Conservation (phyloP, 2,329 filamentous ascomycete genomes). For the Colletotrichum salicis region DNA sequence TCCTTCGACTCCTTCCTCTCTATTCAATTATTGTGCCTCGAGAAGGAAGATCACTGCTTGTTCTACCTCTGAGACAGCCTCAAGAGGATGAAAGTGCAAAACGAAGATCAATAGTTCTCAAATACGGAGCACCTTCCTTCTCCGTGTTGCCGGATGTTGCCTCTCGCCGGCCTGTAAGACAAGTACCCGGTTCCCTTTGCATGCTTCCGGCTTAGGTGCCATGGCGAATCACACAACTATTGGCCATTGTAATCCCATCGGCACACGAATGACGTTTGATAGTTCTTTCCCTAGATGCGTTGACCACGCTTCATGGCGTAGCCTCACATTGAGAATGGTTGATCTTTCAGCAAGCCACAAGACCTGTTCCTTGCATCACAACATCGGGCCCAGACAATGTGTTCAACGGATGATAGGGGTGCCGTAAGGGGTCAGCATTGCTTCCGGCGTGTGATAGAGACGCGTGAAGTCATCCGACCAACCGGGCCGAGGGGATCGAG, state of each 20-base stretch:
- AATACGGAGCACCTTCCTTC: not conserved
- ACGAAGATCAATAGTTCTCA: not conserved
- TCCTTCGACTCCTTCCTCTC: not conserved
- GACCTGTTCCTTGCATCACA: not conserved
- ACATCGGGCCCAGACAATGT: not conserved
- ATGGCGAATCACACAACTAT: not conserved
- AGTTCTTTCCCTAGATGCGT: not conserved
- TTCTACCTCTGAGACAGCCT: not conserved
- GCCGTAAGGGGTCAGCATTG: not conserved
- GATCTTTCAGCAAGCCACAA: not conserved
- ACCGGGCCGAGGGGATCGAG: not conserved
- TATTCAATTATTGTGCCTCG: not conserved
- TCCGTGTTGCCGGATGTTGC: not conserved
- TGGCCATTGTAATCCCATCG: not conserved
- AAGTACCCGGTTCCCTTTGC: not conserved
- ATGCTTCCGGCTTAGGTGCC: slow-evolving; percentile 10
- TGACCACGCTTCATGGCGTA: not conserved
- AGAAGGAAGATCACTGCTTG: not conserved
- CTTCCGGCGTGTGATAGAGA: not conserved
- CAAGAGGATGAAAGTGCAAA: not conserved
- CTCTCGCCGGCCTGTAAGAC: slow-evolving; percentile 3
- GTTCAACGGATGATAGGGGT: not conserved
- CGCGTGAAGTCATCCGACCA: not conserved
- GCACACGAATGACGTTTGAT: not conserved
- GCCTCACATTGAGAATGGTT: not conserved